Evolutionary conservation across 2,329 filamentous ascomycete genomes (phyloP).

Genomic region (Microsporum audouinii): DNA sequence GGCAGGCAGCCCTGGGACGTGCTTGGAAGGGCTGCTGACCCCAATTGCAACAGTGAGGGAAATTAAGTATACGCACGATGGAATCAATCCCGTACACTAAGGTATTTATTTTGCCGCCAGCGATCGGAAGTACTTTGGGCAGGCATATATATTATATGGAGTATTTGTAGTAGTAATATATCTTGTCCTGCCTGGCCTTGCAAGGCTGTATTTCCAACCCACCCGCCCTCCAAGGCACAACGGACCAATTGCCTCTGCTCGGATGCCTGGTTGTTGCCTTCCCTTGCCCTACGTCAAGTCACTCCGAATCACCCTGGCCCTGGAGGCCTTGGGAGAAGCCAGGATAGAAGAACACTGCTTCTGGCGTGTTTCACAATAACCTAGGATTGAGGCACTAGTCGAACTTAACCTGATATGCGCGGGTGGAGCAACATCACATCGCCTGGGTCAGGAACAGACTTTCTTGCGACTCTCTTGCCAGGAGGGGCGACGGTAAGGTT

Average conservation of each 20-base stretch:
- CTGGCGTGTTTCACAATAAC: conserved; percentile 5
- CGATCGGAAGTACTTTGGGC: not conserved
- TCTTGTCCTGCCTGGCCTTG: not conserved
- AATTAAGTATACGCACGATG: not conserved
- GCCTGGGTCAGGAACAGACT: conserved; percentile 7
- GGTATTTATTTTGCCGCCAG: not conserved
- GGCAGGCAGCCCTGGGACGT: not conserved
- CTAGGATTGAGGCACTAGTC: not conserved
- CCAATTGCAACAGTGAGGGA: not conserved
- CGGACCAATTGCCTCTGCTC: not conserved
- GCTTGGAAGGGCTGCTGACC: not conserved
- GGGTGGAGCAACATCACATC: not conserved
- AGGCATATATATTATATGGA: not conserved
- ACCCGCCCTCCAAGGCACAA: not conserved
- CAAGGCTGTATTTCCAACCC: not conserved
- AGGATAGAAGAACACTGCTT: not conserved
- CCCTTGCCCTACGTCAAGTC: not conserved
- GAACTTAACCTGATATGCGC: not conserved
- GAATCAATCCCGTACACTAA: not conserved
- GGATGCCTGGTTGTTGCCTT: not conserved
- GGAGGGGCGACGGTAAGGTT: not conserved
- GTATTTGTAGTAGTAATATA: not conserved
- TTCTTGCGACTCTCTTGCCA: not conserved
- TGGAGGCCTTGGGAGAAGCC: not conserved
- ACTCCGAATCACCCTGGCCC: not conserved